Evolutionary conservation across 768 basidiomycete genomes (phyloP), one percentile per base, ranked within the genome.

Genomic region (Obba rivulosa): DNA sequence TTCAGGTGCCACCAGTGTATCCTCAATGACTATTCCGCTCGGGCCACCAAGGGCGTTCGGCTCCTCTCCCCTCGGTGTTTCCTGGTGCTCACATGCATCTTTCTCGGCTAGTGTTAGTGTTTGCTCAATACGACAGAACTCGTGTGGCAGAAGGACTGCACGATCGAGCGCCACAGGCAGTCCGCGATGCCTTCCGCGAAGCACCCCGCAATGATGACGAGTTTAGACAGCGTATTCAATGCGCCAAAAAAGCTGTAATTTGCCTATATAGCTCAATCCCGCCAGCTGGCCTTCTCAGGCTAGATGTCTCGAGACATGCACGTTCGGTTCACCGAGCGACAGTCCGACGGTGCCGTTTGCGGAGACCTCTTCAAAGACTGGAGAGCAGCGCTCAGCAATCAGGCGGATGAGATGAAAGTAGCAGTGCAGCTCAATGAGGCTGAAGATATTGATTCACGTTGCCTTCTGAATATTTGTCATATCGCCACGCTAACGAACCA

Each of bases 161-260:
- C 52, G 81, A 66, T 92, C 90, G 41, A 92, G 90, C 3, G 88
- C 91, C 18, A 88, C 84, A 0, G 90, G 90, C 5, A 92, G 70
- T 25, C 90, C 90, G 41, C 93, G 84, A 65, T 96, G 93, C 9
- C 92, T 79, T 5, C 93, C 92, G 48, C 96, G 86, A 55, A 99
- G 77, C 91, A 98, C 97, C 97, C 92, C 8, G 79, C 63, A 60
- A 81, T 83, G 25, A 97, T 56, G 49, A 98, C 80, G 21, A 98
- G 75, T 64, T 97, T 98, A 0, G 92, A 93, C 4, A 96, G 66
- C 0, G 84, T 78, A 21, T 75, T 71, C 52, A 94, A 81, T 14
- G 83, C 80, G 1, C 92, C 94, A 7, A 80, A 79, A 40, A 97
- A 76, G 0, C 87, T 87, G 56, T 81, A 90, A 61, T 88, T 86